Percentiles rank a stretch among this genome's conserved stretches.
phyloP scores from a whole-genome alignment of 2,329 filamentous ascomycete species.

The Fusarium piperis region DNA sequence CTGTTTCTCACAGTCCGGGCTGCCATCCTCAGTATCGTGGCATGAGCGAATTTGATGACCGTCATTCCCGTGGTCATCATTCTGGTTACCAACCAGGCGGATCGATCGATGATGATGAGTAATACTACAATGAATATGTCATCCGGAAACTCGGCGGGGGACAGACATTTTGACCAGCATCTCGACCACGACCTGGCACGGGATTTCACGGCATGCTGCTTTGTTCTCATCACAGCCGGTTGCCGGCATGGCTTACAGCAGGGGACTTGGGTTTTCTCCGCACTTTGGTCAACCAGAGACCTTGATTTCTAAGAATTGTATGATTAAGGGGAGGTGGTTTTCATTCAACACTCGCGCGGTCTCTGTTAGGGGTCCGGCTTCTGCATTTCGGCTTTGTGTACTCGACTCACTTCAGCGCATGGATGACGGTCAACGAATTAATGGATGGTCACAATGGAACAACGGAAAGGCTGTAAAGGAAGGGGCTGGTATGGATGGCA shows the following conservation, averaged over 20 bases:
- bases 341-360: background rate
- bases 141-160: background rate
- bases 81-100: constrained; percentile 1
- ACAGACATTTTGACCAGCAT: background rate
- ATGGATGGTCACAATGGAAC: constrained; percentile 9
- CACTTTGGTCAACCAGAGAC: background rate
- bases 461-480: constrained; percentile 2
- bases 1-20: background rate
- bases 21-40: constrained; percentile 1
- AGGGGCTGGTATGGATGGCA: background rate
- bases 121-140: background rate
- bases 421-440: constrained; percentile 12
- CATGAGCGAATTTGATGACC: background rate
- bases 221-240: background rate
- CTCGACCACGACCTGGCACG: background rate
- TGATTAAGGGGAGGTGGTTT: background rate
- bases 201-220: background rate
- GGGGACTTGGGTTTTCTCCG: background rate
- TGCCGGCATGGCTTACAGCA: background rate
- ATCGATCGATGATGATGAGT: background rate
- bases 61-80: background rate
- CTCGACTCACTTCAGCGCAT: constrained; percentile 1
- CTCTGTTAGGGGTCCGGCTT: background rate
- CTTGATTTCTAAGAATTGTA: background rate
- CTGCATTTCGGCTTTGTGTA: constrained; percentile 5